A percentile compares a stretch with the other conserved stretches of the same genome.
Evolutionary conservation across 1,139 yeast genomes (phyloP).

Genomic region (Debaryomyces udenii): DNA sequence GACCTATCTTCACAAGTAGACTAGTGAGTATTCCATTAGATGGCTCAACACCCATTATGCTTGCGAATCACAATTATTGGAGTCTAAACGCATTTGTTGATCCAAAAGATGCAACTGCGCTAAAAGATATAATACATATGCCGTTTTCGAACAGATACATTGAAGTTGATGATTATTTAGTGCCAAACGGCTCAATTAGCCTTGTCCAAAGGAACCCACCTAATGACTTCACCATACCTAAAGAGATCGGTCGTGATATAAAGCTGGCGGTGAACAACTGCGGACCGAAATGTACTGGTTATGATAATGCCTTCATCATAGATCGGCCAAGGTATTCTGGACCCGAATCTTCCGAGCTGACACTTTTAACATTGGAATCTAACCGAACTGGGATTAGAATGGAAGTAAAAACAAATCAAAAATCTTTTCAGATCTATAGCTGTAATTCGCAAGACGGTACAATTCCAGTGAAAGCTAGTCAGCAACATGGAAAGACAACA

Average conservation of each 20-base stretch:
- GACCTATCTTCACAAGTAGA: background rate
- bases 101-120: background rate
- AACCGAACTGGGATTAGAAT: conserved; percentile 16
- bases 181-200: background rate
- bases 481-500: conserved; percentile 1
- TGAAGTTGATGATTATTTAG: background rate
- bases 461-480: conserved; percentile 3
- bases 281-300: conserved; percentile 3
- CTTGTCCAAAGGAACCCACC: conserved; percentile 1
- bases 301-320: conserved; percentile 2
- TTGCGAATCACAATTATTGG: conserved; percentile 4
- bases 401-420: conserved; percentile 16
- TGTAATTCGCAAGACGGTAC: conserved; percentile 2
- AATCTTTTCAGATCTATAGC: background rate
- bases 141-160: conserved; percentile 1
- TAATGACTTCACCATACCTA: conserved; percentile 1
- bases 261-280: background rate
- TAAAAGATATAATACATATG: background rate
- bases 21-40: conserved; percentile 7
- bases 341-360: background rate
- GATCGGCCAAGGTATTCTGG: conserved; percentile 4
- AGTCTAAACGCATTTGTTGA: conserved; percentile 1
- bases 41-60: conserved; percentile 3
- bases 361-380: background rate
- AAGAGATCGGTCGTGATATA: background rate